Base-by-base conservation (phyloP, 2,329 filamentous ascomycete genomes). In the Fusarium sacchari region DNA sequence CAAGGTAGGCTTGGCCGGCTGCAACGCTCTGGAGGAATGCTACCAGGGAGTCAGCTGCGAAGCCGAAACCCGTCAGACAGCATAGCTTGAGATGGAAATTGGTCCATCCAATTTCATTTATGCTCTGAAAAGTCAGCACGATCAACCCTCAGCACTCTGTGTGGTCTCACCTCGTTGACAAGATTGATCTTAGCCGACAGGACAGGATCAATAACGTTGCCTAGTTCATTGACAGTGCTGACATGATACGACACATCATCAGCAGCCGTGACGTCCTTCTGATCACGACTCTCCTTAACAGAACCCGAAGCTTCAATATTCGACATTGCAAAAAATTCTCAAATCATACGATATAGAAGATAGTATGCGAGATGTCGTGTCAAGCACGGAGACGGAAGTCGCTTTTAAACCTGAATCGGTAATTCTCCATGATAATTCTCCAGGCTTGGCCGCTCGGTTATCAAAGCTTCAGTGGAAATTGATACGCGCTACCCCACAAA, bases 91-190 rank as follows among this genome's bases (percentile, higher is more conserved):
- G 40, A 26, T 58, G 55, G 28, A 58, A 58, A 0, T 1, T 4
- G 0, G 40, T 58, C 55, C 55, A 58, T 0, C 55, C 55, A 1
- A 58, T 58, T 0, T 47, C 39, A 0, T 58, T 58, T 7, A 47
- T 58, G 6, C 40, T 22, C 55, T 58, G 1, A 0, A 17, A 3
- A 6, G 26, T 64, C 14, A 64, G 39, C 5, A 44, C 26, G 6
- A 17, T 4, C 17, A 22, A 34, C 20, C 1, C 0, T 0, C 5
- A 9, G 3, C 6, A 0, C 11, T 2, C 3, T 3, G 1, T 1
- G 10, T 7, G 15, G 1, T 6, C 46, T 30, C 5, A 64, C 62
- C 28, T 64, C 62, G 14, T 64, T 64, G 2, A 64, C 46, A 7
- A 64, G 37, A 22, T 63, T 34, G 5, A 50, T 64, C 39, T 64